Evolutionary conservation across 768 basidiomycete genomes (phyloP).

Genomic region (Lactarius akahatsu): DNA sequence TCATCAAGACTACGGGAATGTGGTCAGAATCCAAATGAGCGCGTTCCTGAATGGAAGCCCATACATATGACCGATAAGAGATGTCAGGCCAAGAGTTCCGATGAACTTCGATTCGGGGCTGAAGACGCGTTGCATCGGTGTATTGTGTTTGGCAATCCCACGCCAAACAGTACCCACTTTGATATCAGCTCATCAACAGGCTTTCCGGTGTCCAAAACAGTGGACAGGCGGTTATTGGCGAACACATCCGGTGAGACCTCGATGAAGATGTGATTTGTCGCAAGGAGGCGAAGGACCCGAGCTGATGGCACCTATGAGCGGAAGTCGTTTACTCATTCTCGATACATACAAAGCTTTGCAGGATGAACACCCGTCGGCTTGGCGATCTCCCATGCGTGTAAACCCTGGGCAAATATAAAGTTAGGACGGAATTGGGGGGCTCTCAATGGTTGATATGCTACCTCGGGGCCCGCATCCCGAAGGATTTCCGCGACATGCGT

Average conservation of each 20-base stretch:
- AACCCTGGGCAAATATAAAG: too few relatives aligned
- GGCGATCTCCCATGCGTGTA: too few relatives aligned
- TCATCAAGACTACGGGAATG: slow-evolving; percentile 32
- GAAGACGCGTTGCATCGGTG: not conserved
- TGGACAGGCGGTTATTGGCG: not conserved
- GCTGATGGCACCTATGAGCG: not conserved
- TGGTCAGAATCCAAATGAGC: not conserved
- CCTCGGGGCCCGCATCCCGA: too few relatives aligned
- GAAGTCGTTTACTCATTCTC: too few relatives aligned
- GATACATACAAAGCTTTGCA: too few relatives aligned
- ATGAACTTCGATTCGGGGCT: not conserved
- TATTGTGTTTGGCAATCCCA: not conserved
- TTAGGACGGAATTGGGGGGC: too few relatives aligned
- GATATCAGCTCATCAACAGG: not conserved
- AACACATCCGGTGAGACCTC: not conserved
- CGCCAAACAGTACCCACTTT: not conserved
- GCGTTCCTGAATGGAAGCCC: not conserved
- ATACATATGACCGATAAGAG: not conserved
- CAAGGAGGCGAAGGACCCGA: not conserved
- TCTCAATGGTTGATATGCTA: too few relatives aligned
- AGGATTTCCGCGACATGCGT: too few relatives aligned
- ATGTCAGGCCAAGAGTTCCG: not conserved
- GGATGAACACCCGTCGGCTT: too few relatives aligned
- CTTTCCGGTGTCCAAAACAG: not conserved
- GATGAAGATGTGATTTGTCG: not conserved